These are phyloP conservation scores for Setaria italica DNA, from an alignment of 202 grass and related monocot species.

Conservation along the genomic window DNA sequence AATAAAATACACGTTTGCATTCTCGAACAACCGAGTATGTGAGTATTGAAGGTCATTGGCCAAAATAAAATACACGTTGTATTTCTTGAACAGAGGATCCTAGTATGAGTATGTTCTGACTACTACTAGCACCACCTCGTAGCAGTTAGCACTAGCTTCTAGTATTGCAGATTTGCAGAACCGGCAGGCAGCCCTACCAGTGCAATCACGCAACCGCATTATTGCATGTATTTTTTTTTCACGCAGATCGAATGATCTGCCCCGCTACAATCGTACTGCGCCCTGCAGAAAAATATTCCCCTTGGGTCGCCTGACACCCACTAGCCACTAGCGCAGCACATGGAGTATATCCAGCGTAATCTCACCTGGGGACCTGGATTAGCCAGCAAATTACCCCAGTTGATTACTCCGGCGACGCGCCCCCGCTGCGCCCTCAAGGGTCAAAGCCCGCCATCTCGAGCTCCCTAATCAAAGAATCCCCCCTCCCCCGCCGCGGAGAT, in stretches of 20 bases:
- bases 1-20: background rate
- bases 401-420: conserved; percentile 36
- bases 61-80: background rate
- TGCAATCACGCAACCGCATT: background rate
- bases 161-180: background rate
- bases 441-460: conserved; percentile 37
- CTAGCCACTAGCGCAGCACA: background rate
- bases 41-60: background rate
- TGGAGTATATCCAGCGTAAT: conserved; percentile 21
- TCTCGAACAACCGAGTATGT: background rate
- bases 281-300: background rate
- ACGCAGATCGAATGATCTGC: conserved; percentile 26
- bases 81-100: conserved; percentile 2
- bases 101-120: background rate
- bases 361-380: conserved; percentile 56
- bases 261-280: background rate
- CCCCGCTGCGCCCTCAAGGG: conserved; percentile 46
- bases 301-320: background rate
- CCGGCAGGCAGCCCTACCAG: background rate
- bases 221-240: background rate
- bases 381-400: conserved; percentile 23
- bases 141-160: too few species aligned
- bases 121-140: background rate
- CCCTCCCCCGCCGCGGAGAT: conserved; percentile 11
- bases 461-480: conserved; percentile 47